Evolutionary conservation across 1,139 yeast species (phyloP), one percentile per base, ranked within the genome.

Genomic region (Zhuliangozyma blackwelliae): DNA sequence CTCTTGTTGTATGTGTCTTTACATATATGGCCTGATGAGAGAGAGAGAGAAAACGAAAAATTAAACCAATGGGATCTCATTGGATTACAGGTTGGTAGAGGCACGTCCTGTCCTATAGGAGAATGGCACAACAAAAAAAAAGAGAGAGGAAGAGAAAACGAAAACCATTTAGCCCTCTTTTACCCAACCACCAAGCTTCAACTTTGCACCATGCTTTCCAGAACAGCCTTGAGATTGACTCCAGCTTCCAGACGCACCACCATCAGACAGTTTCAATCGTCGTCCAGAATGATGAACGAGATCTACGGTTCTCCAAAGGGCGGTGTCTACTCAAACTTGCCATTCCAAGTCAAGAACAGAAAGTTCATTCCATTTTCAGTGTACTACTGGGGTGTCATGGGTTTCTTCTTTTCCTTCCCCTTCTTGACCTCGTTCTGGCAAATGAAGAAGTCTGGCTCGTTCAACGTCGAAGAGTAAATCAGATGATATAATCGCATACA

Each of bases 281-380:
- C 73, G 27, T 43, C 65, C 36, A 59, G 63, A 48, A 50, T 52
- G 36, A 51, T 59, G 59, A 61, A 61, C 54, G 52, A 57, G 29
- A 50, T 65, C 37, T 68, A 53, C 49, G 75, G 75, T 37, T 38
- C 64, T 35, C 75, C 75, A 39, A 82, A 85, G 60, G 85, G 79
- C 60, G 97, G 97, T 55, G 80, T 82, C 36, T 90, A 92, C 82
- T 73, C 84, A 58, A 92, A 92, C 77, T 59, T 92, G 49, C 98
- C 98, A 49, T 92, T 90, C 80, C 79, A 80, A 74, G 94, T 92
- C 48, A 88, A 87, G 75, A 73, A 80, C 77, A 87, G 95, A 77
- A 85, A 80, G 72, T 51, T 40, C 41, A 75, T 90, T 48, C 97
- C 97, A 48, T 88, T 77, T 63, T 83, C 80, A 52, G 69, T 87